Evolutionary conservation across 2,329 filamentous ascomycete species (phyloP), one percentile per base, ranked within the genome.

Genomic region (Cercospora sojina): DNA sequence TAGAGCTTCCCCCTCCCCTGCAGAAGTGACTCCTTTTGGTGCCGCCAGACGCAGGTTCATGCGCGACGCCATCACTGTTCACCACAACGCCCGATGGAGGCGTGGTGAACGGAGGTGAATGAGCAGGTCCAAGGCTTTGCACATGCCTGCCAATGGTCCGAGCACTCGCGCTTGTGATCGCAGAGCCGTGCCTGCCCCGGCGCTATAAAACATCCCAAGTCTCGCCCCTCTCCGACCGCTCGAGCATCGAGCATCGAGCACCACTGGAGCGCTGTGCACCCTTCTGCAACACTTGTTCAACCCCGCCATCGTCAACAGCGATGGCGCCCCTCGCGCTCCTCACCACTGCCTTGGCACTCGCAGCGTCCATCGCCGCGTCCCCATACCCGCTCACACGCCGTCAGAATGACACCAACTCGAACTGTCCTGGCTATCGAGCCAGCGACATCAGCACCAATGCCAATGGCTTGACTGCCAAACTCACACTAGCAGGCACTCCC

Each of bases 381-480:
- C 67, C 68, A 7, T 59, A 66, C 47, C 64, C 66, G 49, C 66
- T 72, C 23, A 53, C 63, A 10, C 64, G 69, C 9, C 71, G 73
- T 60, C 70, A 69, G 53, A 64, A 47, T 62, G 65, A 65, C 56
- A 62, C 43, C 31, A 55, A 71, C 20, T 68, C 65, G 16, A 59
- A 68, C 5, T 92, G 90, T 73, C 88, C 89, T 0, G 90, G 90
- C 13, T 93, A 92, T 79, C 83, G 75, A 29, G 90, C 89, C 1
- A 85, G 83, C 18, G 87, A 90, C 74, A 82, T 91, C 13, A 76
- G 81, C 60, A 78, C 82, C 59, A 85, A 80, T 0, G 74, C 77
- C 38, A 81, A 80, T 59, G 86, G 86, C 8, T 79, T 95, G 62
- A 90, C 86, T 0, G 92, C 91, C 1, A 84, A 90, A 69, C 82